Conservation (phyloP, 1,284 basidiomycete species). For the Pseudozyma pruni region DNA sequence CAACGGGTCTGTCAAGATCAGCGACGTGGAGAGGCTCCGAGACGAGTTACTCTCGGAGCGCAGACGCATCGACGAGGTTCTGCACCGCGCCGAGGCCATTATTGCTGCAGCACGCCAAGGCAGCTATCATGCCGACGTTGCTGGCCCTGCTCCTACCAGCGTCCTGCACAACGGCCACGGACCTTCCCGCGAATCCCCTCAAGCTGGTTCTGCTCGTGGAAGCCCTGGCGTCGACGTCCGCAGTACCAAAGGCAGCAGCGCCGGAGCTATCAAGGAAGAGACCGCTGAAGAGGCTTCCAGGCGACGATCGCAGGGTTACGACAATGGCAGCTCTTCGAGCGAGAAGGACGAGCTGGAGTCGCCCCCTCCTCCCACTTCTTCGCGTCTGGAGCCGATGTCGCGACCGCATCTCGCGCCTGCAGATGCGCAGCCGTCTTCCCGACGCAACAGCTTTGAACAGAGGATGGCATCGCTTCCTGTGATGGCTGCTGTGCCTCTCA, state of each 20-base stretch:
- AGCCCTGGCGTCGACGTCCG: constrained; percentile 21
- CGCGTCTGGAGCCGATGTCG: constrained; percentile 10
- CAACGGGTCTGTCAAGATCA: constrained; percentile 18
- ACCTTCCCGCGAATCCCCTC: constrained; percentile 24
- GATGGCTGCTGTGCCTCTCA: constrained; percentile 50
- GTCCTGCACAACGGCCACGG: constrained; percentile 27
- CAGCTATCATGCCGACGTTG: constrained; percentile 17
- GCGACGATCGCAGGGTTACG: constrained; percentile 23
- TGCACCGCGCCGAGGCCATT: constrained; percentile 56
- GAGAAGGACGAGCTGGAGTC: constrained; percentile 48
- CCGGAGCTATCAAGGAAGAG: constrained; percentile 21
- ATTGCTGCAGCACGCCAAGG: constrained; percentile 34
- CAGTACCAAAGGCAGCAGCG: not conserved
- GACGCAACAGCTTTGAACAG: constrained; percentile 54
- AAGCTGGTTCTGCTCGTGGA: constrained; percentile 12
- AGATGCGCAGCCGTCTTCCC: constrained; percentile 20
- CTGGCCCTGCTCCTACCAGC: constrained; percentile 5
- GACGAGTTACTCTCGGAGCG: constrained; percentile 60
- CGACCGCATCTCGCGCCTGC: constrained; percentile 13
- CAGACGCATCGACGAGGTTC: constrained; percentile 52
- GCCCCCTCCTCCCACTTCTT: constrained; percentile 19
- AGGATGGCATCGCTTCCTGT: constrained; percentile 54
- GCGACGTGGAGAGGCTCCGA: constrained; percentile 57
- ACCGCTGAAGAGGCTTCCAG: constrained; percentile 9
- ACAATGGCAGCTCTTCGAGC: constrained; percentile 40